Evolutionary conservation across 179 eudicot genomes (phyloP).

Genomic region (Silene vulgaris): DNA sequence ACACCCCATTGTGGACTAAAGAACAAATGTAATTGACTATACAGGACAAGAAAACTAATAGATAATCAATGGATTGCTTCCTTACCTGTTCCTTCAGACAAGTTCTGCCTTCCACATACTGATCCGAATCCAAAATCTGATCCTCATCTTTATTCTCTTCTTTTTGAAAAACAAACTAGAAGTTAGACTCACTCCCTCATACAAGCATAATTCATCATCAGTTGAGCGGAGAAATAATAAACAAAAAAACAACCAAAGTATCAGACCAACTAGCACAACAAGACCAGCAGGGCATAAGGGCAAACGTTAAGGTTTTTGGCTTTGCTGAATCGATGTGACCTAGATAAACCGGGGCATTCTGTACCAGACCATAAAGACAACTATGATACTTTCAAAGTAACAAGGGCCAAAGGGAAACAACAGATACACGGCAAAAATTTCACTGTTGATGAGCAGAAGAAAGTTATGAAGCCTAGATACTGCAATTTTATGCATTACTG

Average conservation of each 20-base stretch:
- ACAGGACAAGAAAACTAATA: background rate
- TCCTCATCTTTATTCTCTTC: slow-evolving; percentile 18
- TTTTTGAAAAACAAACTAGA: background rate
- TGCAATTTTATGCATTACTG: background rate
- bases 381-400: background rate
- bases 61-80: slow-evolving; percentile 7
- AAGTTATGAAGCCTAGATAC: background rate
- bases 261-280: background rate
- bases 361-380: background rate
- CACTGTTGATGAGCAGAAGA: no score
- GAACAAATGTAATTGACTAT: background rate
- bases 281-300: background rate
- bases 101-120: slow-evolving; percentile 14
- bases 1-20: background rate
- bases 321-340: slow-evolving; percentile 6
- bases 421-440: background rate
- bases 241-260: background rate
- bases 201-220: slow-evolving; percentile 18
- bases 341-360: background rate
- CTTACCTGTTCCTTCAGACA: slow-evolving; percentile 24
- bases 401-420: background rate
- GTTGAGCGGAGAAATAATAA: background rate
- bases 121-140: slow-evolving; percentile 3
- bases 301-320: background rate
- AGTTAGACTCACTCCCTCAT: slow-evolving; percentile 15